Base-by-base conservation (phyloP, 805 yeast genomes). In the Candida methanosorbosa region DNA sequence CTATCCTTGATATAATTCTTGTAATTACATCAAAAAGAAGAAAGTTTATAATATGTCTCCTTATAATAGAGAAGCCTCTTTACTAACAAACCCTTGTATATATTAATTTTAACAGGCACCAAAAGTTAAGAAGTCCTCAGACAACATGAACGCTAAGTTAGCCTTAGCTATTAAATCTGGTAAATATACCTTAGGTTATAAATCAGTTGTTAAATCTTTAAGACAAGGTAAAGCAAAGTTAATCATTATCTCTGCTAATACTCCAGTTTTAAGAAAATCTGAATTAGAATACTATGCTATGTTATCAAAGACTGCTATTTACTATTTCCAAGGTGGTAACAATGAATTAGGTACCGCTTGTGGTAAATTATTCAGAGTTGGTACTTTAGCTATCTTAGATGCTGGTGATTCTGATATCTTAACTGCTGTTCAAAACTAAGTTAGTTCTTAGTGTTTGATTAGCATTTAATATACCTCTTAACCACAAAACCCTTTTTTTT, bases 321-420 rank as follows among this genome's bases (percentile, higher is more conserved):
- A 90, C 92, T 94, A 88, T 88, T 92, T 88, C 94, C 92, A 81
- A 73, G 97, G 97, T 78, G 94, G 95, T 71, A 90, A 90, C 96
- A 90, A 90, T 75, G 97, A 90, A 77, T 85, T 90, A 65, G 97
- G 97, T 78, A 92, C 99, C 59, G 95, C 96, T 58, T 90, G 96
- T 75, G 99, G 99, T 88, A 90, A 85, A 74, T 86, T 92, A 64
- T 92, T 92, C 96, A 86, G 97, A 78, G 97, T 92, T 59, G 97
- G 97, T 78, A 90, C 88, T 63, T 75, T 92, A 61, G 75, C 97
- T 61, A 69, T 92, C 60, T 75, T 90, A 62, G 98, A 92, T 61
- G 96, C 96, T 59, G 99, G 99, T 88, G 99, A 92, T 77, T 92
- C 98, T 61, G 99, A 92, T 73, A 88, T 92, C 75, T 81, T 92